These are phyloP conservation scores for Penicillium simplicissimum DNA, from an alignment of 495 filamentous ascomycete species.

Conservation along the genomic window DNA sequence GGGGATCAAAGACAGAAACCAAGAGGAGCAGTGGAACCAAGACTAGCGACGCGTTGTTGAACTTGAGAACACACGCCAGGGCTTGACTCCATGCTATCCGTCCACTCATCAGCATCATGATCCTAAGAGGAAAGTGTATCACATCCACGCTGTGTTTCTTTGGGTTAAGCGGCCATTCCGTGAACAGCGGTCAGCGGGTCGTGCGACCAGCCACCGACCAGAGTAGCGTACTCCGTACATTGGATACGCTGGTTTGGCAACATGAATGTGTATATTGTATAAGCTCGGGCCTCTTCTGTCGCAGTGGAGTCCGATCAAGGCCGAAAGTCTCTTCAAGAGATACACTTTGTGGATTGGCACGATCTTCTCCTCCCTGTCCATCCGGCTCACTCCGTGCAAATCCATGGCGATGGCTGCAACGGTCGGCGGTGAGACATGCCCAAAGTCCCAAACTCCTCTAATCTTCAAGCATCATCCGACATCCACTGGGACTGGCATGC, in stretches of 20 bases:
- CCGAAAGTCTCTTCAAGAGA: constrained; percentile 7
- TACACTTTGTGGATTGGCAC: constrained; percentile 21
- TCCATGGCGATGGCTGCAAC: constrained; percentile 14
- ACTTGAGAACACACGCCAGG: constrained; percentile 2
- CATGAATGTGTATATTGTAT: no score
- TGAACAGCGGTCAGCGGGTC: constrained; percentile 25
- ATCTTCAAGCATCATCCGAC: not conserved
- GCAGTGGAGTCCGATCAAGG: constrained; percentile 7
- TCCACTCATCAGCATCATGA: constrained; percentile 5
- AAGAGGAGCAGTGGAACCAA: no score
- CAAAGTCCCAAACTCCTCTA: not conserved
- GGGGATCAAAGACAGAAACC: not conserved
- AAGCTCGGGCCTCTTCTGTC: constrained; percentile 25
- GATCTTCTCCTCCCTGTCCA: constrained; percentile 23
- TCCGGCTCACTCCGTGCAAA: constrained; percentile 29
- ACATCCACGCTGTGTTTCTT: constrained; percentile 4
- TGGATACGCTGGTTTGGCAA: not conserved
- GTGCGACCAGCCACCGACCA: no score
- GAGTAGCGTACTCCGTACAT: no score
- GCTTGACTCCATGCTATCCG: not conserved
- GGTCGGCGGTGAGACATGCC: constrained; percentile 11
- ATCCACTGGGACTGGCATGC: not conserved
- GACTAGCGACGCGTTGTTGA: constrained; percentile 24
- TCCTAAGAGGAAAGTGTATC: no score
- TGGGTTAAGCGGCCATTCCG: constrained; percentile 6